phyloP scores from a whole-genome alignment of 2,329 filamentous ascomycete species.

The Kalaharituber pfeilii region DNA sequence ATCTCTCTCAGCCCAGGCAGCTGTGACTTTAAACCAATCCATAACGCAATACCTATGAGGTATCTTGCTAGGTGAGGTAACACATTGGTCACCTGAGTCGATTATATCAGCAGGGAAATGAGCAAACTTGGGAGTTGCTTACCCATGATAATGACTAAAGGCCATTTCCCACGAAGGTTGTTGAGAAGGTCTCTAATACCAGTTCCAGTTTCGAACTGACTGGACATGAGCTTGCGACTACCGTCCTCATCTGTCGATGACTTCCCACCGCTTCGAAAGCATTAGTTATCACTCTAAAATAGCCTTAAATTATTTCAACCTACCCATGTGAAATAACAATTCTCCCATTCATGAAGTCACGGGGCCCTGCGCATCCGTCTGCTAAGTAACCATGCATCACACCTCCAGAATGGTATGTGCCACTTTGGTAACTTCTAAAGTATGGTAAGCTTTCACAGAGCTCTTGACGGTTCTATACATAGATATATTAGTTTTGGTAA shows the following conservation, averaged over 20 bases:
- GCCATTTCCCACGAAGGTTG: conserved; percentile 32
- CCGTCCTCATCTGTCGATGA: conserved; percentile 33
- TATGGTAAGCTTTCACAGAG: conserved; percentile 47
- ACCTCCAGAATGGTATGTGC: conserved; percentile 36
- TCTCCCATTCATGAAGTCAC: conserved; percentile 43
- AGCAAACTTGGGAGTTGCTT: conserved; percentile 17
- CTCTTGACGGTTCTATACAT: conserved; percentile 32
- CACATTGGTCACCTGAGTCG: conserved; percentile 35
- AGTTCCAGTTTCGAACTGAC: conserved; percentile 33
- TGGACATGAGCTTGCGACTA: conserved; percentile 26
- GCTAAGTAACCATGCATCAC: conserved; percentile 42
- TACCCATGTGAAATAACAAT: conserved; percentile 47
- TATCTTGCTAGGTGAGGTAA: conserved; percentile 33
- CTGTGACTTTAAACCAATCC: conserved; percentile 49
- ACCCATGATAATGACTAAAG: conserved; percentile 41
- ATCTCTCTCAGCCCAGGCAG: conserved; percentile 48
- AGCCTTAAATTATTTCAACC: conserved; percentile 21
- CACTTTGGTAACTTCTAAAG: conserved; percentile 44
- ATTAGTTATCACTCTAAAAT: not conserved
- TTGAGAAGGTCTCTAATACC: conserved; percentile 25
- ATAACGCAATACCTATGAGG: conserved; percentile 47
- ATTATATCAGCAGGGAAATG: conserved; percentile 1
- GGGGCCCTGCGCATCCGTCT: conserved; percentile 36
- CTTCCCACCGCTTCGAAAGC: conserved; percentile 36
- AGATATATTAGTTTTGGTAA: not conserved